Evolutionary conservation across 352 stramenopile genomes (phyloP), one percentile per base, ranked within the genome.

Genomic region (Thraustotheca clavata): DNA sequence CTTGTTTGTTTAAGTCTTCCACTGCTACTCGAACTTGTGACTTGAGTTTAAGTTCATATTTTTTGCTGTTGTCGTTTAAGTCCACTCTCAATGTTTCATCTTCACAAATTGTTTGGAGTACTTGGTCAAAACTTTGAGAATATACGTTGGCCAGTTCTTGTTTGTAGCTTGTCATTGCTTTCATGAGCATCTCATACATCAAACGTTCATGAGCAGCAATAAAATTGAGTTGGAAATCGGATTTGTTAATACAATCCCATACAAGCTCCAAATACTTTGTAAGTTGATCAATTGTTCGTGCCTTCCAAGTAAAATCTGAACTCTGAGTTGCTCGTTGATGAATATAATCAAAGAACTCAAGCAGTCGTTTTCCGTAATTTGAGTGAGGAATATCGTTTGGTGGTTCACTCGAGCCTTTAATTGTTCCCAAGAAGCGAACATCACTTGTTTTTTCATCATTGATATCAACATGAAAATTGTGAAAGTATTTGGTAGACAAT

Each of bases 211-310:
- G 43, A 11, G n/a, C 43, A 24, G 43, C 43, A 2, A 31, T 14
- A 52, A 52, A 52, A 31, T 52, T 52, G 43, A 52, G 43, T 31
- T 52, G 43, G 43, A 52, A 52, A 18, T 52, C 34, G 43, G 43
- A 24, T 31, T 24, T 52, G 43, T 31, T 31, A 7, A 52, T 52
- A 31, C 43, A 52, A 11, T 9, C 12, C 43, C 43, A 52, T 1
- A 52, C 43, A 14, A 24, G 43, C 11, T 14, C 9, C 1, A 52
- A 31, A 9, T 24, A 24, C 11, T 52, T 31, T 24, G 31, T 52
- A 31, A 52, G 34, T 2, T 52, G 24, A 2, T 14, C 43, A 31
- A 52, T 24, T 11, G 43, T 52, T 24, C 43, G 43, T 24, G n/a
- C 39, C n/a, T 24, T n/a, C 39, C n/a, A 52, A n/a, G n/a, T n/a